A percentile compares a stretch with the other conserved stretches of the same genome.
phyloP scores from a whole-genome alignment of 306 rosid genomes.

The Dryas drummondii region DNA sequence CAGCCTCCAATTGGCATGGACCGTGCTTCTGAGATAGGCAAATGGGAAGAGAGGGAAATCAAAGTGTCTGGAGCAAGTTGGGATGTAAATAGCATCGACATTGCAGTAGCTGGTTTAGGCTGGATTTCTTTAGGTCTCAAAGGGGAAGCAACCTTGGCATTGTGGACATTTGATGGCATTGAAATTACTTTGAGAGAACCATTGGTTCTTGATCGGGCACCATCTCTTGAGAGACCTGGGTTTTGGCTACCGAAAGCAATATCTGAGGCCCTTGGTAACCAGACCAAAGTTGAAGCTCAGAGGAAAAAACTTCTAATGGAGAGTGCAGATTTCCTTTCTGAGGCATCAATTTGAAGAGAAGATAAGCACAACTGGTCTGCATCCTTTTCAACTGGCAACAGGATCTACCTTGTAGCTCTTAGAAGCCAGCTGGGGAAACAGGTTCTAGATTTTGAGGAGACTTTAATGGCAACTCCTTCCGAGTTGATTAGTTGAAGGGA shows the following conservation, averaged over 20 bases:
- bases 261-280: constrained; percentile 65
- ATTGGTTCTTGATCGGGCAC: constrained; percentile 84
- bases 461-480: not conserved
- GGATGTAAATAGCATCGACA: constrained; percentile 76
- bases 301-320: constrained; percentile 51
- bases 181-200: constrained; percentile 82
- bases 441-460: not conserved
- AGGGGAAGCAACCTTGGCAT: constrained; percentile 76
- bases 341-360: constrained; percentile 40
- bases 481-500: not conserved
- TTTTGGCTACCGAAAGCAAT: constrained; percentile 84
- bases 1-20: constrained; percentile 78
- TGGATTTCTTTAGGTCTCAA: constrained; percentile 81
- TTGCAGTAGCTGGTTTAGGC: constrained; percentile 76
- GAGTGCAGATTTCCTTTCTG: constrained; percentile 37
- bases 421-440: not conserved
- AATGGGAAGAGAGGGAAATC: constrained; percentile 68
- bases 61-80: constrained; percentile 77
- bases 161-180: constrained; percentile 72
- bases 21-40: constrained; percentile 58
- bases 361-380: constrained; percentile 8
- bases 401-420: constrained; percentile 6
- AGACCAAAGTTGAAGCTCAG: constrained; percentile 64
- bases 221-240: constrained; percentile 69
- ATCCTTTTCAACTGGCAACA: not conserved